A percentile compares a stretch with the other conserved stretches of the same genome.
phyloP scores from a whole-genome alignment of 768 basidiomycete genomes.

The Lactarius akahatsu region DNA sequence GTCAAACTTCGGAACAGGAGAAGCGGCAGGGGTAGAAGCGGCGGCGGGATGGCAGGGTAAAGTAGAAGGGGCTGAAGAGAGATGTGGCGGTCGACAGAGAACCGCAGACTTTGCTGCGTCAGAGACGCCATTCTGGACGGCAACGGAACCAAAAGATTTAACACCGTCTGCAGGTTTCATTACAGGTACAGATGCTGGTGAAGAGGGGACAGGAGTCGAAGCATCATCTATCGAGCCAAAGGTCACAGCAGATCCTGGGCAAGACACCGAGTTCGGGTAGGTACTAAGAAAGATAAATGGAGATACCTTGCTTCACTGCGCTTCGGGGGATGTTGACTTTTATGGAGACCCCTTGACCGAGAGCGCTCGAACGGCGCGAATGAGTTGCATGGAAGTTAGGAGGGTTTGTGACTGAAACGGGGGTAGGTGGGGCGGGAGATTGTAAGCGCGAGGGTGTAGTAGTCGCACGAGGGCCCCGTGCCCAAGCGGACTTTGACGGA shows the following conservation, averaged over 20 bases:
- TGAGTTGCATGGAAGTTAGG: conserved; percentile 49
- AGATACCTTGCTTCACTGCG: conserved; percentile 64
- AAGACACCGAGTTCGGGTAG: conserved; percentile 20
- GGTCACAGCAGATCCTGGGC: conserved; percentile 64
- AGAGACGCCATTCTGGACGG: conserved; percentile 45
- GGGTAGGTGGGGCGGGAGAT: conserved; percentile 54
- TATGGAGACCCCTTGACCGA: conserved; percentile 67
- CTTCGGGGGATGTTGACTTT: conserved; percentile 72
- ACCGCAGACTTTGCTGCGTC: conserved; percentile 26
- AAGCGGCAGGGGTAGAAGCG: conserved; percentile 28
- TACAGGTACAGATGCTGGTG: conserved; percentile 65
- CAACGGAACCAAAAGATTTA: conserved; percentile 78
- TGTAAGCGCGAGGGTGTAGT: conserved; percentile 69
- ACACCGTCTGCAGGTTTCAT: conserved; percentile 65
- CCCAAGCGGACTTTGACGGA: conserved; percentile 85
- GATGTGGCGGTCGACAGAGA: conserved; percentile 26
- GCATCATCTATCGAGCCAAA: conserved; percentile 91
- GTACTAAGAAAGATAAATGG: not conserved
- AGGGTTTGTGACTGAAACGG: conserved; percentile 43
- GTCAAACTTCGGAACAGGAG: conserved; percentile 36
- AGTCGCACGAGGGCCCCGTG: conserved; percentile 74
- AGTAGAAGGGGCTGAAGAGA: conserved; percentile 36
- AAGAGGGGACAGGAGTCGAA: conserved; percentile 73
- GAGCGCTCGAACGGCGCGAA: conserved; percentile 74
- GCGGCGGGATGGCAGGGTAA: conserved; percentile 31